A percentile compares a stretch with the other conserved stretches of the same genome.
phyloP scores from a whole-genome alignment of 176 grass and related monocot genomes.

The Musa beccarii region DNA sequence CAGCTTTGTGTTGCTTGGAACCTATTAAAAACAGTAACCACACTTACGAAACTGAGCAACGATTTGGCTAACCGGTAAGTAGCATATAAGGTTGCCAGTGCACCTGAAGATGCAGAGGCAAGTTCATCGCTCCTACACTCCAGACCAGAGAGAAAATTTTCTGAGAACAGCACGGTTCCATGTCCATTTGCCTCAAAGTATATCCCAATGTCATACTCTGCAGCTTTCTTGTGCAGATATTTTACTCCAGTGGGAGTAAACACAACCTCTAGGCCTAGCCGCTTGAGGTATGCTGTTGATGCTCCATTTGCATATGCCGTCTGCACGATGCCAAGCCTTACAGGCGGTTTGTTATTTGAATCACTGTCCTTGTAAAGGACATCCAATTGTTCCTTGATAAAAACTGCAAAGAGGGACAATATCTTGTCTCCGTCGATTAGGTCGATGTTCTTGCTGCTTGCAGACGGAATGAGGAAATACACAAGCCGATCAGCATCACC shows the following conservation, averaged over 20 bases:
- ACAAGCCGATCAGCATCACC: slow-evolving; percentile 86
- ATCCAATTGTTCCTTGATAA: slow-evolving; percentile 75
- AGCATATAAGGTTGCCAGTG: slow-evolving; percentile 2
- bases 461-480: slow-evolving; percentile 53
- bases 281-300: slow-evolving; percentile 57
- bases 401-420: slow-evolving; percentile 75
- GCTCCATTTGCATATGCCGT: slow-evolving; percentile 97
- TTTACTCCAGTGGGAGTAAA: slow-evolving; percentile 88
- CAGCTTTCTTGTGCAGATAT: slow-evolving; percentile 85
- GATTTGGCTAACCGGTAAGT: not conserved
- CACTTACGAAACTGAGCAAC: not conserved
- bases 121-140: slow-evolving; percentile 30
- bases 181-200: slow-evolving; percentile 99
- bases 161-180: slow-evolving; percentile 66
- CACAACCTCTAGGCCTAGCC: slow-evolving; percentile 64
- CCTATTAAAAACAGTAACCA: slow-evolving; percentile 17
- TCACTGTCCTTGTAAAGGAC: slow-evolving; percentile 35
- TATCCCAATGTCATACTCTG: slow-evolving; percentile 76
- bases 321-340: slow-evolving; percentile 67
- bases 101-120: slow-evolving; percentile 36
- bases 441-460: slow-evolving; percentile 49
- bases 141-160: slow-evolving; percentile 44
- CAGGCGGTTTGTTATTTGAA: slow-evolving; percentile 30
- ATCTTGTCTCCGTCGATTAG: slow-evolving; percentile 93
- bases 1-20: slow-evolving; percentile 48